Evolutionary conservation across 1,139 yeast species (phyloP), one percentile per base, ranked within the genome.

Genomic region (Scheffersomyces lignicola): DNA sequence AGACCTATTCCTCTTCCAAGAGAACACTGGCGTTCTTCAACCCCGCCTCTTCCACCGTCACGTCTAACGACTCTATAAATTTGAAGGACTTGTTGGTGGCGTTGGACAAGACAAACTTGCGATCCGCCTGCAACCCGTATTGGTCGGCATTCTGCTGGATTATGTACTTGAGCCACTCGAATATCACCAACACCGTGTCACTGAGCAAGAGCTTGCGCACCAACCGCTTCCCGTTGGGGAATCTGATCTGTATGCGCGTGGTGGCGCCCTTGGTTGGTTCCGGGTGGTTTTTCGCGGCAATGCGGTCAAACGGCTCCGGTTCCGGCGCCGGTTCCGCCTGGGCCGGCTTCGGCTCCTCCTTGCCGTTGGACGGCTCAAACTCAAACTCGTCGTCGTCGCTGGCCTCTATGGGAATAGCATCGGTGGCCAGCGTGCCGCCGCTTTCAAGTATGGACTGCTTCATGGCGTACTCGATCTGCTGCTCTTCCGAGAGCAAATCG

Each of bases 211-310:
- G 85, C 44, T 88, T 75, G 39, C 88, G 82, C n/a, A 92, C 83
- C 10, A 83, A 63, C 42, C 97, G 69, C 37, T 82, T 75, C 15
- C 97, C 97, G 49, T 84, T 89, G 12, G 94, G 95, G 29, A 88
- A 76, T 39, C 97, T 73, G 14, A 94, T 73, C 58, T 92, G 98
- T 16, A 94, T 76, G 48, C 98, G 69, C 1, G 97, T 87, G 1
- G 79, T 73, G 1, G 73, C 60, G 3, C 72, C 71, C 0, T 80
- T 72, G n/a, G 72, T 67, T 1, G 78, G 65, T 45, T 86, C 96
- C 0, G 62, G 62, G 39, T 80, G 80, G 23, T 71, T 69, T 1
- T 54, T 47, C 0, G 92, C 69, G 14, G 50, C 38, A 13, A 82
- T 78, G 0, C 60, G 36, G 6, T 69, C 72, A 44, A 79, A 75